Base-by-base conservation (phyloP, 2,329 filamentous ascomycete species). In the Daldinia sp. region DNA sequence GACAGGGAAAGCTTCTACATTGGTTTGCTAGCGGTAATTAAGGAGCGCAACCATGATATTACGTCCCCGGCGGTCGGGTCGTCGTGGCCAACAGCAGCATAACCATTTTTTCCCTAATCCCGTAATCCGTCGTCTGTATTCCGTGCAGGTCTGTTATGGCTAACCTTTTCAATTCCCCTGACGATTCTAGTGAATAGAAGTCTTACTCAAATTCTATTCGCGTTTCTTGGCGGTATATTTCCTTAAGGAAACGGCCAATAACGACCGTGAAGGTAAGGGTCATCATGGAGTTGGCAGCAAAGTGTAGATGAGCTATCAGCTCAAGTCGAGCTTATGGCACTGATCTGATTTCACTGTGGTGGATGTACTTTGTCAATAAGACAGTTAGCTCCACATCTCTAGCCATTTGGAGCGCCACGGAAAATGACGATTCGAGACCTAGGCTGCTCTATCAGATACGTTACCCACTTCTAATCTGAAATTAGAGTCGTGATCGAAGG, bases 401-500 rank as follows among this genome's bases (percentile, higher is more conserved):
- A 43, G 21, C 11, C 11, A 15, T 15, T 27, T 27, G 7, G 39
- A 45, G 39, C 13, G 15, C n/a, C 13, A 3, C 39, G 9, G 11
- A 25, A n/a, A 43, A 43, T 15, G 21, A 43, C 21, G 13, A 45
- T 27, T 45, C 13, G 21, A 45, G 39, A 45, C 39, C 13, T n/a
- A 21, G 39, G 13, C 21, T 25, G 13, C 27, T 29, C 19, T 25
- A 29, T 21, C 27, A 48, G 27, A 48, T 9, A 30, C 9, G 21
- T 47, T 47, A 29, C 23, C 41, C 23, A 47, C 41, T 39, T n/a
- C 19, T 39, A 10, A 37, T 57, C 37, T 5, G 11, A 56, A 37
- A 19, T 29, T 19, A 54, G 21, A 57, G 37, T 47, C 35, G 23
- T 17, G 43, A 50, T 48, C 15, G 32, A 54, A 49, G 21, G 57